phyloP scores from a whole-genome alignment of 1,284 basidiomycete genomes.

The Malassezia psittaci region DNA sequence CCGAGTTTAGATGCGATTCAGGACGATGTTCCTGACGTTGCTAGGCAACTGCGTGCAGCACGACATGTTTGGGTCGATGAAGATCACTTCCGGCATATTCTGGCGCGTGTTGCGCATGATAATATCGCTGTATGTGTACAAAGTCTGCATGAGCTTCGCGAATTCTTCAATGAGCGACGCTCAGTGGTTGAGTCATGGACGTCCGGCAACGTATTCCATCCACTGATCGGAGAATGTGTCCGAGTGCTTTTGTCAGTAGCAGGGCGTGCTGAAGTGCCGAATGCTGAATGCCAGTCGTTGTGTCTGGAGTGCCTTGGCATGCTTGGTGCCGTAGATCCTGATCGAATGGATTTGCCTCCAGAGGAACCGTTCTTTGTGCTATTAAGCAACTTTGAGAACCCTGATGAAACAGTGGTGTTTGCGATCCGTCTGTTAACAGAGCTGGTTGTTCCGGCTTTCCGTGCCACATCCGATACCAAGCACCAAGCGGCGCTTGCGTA shows the following conservation, averaged over 20 bases:
- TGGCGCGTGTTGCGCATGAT: conserved; percentile 67
- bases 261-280: conserved; percentile 56
- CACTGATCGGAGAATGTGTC: conserved; percentile 63
- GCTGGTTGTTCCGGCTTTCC: conserved; percentile 80
- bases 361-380: conserved; percentile 64
- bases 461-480: conserved; percentile 82
- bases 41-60: conserved; percentile 27
- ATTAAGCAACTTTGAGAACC: conserved; percentile 70
- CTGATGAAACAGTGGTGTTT: conserved; percentile 68
- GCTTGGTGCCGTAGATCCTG: conserved; percentile 91
- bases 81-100: conserved; percentile 56
- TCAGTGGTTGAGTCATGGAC: conserved; percentile 26
- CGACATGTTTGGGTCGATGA: conserved; percentile 52
- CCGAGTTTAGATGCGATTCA: conserved; percentile 52
- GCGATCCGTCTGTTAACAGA: conserved; percentile 75
- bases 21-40: conserved; percentile 39
- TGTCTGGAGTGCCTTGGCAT: conserved; percentile 85
- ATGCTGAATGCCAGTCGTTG: conserved; percentile 52
- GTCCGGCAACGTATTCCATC: conserved; percentile 62
- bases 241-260: conserved; percentile 62
- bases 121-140: conserved; percentile 70
- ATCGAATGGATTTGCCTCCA: conserved; percentile 66
- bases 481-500: conserved; percentile 84
- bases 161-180: conserved; percentile 27
- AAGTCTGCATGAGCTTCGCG: conserved; percentile 66